Evolutionary conservation across 2,329 filamentous ascomycete genomes (phyloP).

Genomic region (Aspergillus sp.): DNA sequence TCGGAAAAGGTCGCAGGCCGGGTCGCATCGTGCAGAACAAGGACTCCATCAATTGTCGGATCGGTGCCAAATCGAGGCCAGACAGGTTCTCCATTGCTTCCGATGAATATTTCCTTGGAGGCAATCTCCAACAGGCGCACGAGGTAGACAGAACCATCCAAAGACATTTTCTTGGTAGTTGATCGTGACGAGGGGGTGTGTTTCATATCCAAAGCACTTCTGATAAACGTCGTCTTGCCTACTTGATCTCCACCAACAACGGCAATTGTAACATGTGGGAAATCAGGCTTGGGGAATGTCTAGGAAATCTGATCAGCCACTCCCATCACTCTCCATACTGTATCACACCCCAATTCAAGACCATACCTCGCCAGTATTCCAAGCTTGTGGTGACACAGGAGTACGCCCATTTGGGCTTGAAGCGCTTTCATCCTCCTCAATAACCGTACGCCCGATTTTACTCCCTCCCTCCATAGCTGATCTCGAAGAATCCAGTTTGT

Average conservation of each 20-base stretch:
- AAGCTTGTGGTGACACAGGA: conserved; percentile 8
- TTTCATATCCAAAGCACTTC: conserved; percentile 52
- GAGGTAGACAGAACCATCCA: conserved; percentile 52
- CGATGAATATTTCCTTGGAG: conserved; percentile 48
- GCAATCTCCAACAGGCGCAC: conserved; percentile 56
- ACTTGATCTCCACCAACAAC: conserved; percentile 51
- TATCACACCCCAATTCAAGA: not conserved
- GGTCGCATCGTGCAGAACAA: conserved; percentile 85
- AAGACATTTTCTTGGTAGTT: conserved; percentile 51
- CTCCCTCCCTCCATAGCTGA: conserved; percentile 13
- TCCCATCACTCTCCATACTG: too few species aligned
- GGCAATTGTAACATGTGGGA: conserved; percentile 55
- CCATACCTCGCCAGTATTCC: conserved; percentile 23
- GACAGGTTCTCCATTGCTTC: conserved; percentile 40
- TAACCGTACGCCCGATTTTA: conserved; percentile 17
- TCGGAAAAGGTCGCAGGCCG: conserved; percentile 69
- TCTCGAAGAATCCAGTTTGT: conserved; percentile 19
- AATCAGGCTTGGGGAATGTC: conserved; percentile 21
- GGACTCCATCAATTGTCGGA: conserved; percentile 70
- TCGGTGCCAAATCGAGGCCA: conserved; percentile 58
- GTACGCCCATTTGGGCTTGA: conserved; percentile 8
- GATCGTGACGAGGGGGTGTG: conserved; percentile 34
- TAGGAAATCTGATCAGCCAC: conserved; percentile 5
- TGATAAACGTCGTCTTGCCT: conserved; percentile 58
- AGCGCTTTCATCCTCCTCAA: conserved; percentile 26